Evolutionary conservation across 1,284 basidiomycete genomes (phyloP).

Genomic region (Bondarzewia mesenterica): DNA sequence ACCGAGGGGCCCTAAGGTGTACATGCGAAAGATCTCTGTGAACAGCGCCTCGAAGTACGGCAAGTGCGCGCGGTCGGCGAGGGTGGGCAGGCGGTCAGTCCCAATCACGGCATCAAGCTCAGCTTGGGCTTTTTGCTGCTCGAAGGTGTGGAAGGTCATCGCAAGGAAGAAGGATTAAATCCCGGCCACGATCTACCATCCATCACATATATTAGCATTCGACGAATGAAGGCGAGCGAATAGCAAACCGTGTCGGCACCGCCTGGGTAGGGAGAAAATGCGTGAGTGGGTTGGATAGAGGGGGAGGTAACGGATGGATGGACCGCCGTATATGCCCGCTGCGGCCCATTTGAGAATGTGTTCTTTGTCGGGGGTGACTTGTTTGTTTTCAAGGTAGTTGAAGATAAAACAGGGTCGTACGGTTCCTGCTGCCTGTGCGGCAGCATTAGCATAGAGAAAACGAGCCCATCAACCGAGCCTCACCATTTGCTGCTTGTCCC

Average conservation of each 20-base stretch:
- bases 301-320: slow-evolving; percentile 14
- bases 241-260: slow-evolving; percentile 31
- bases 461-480: background rate
- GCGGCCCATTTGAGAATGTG: slow-evolving; percentile 19
- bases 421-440: slow-evolving; percentile 12
- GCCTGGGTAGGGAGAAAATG: slow-evolving; percentile 22
- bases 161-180: slow-evolving; percentile 24
- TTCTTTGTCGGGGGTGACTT: slow-evolving; percentile 15
- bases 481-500: slow-evolving; percentile 19
- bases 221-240: slow-evolving; percentile 42
- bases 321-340: slow-evolving; percentile 16
- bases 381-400: slow-evolving; percentile 16
- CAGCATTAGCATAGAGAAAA: background rate
- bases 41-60: slow-evolving; percentile 15
- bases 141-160: slow-evolving; percentile 19
- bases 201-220: slow-evolving; percentile 39
- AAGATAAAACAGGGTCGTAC: slow-evolving; percentile 19
- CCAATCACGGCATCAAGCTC: slow-evolving; percentile 23
- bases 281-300: background rate
- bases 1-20: slow-evolving; percentile 2
- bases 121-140: slow-evolving; percentile 18
- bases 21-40: slow-evolving; percentile 16
- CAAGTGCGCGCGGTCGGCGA: slow-evolving; percentile 15
- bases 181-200: slow-evolving; percentile 18
- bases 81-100: slow-evolving; percentile 14